These are phyloP conservation scores for Xylaria hypoxylon DNA, from an alignment of 2,329 filamentous ascomycete genomes.

Conservation along the genomic window DNA sequence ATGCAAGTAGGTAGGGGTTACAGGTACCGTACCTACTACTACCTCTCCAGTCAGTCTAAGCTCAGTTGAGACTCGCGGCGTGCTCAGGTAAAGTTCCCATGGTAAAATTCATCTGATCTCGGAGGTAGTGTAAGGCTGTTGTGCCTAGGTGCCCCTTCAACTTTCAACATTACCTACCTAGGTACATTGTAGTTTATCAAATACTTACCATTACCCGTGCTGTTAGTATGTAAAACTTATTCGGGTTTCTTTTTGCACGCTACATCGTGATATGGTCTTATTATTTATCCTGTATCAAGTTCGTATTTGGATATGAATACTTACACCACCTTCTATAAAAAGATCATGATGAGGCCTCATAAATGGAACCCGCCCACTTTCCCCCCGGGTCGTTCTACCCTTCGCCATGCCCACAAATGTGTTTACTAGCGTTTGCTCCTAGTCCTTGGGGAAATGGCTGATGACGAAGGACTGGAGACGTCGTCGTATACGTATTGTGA, in stretches of 20 bases:
- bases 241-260: not conserved
- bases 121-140: no score
- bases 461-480: not conserved
- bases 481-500: not conserved
- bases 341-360: conserved; percentile 34
- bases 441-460: not conserved
- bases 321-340: conserved; percentile 27
- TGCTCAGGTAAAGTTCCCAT: no score
- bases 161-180: not conserved
- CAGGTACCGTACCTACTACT: no score
- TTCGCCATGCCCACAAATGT: conserved; percentile 19
- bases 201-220: not conserved
- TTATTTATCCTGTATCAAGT: not conserved
- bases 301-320: conserved; percentile 29
- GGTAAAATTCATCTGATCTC: no score
- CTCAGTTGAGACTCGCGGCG: no score
- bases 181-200: not conserved
- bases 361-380: conserved; percentile 18
- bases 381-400: conserved; percentile 24
- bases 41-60: no score
- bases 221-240: not conserved
- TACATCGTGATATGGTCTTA: not conserved
- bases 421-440: conserved; percentile 4
- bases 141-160: no score
- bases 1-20: no score